Conservation (phyloP, 1,139 yeast genomes). For the Ogataea hybrid region DNA sequence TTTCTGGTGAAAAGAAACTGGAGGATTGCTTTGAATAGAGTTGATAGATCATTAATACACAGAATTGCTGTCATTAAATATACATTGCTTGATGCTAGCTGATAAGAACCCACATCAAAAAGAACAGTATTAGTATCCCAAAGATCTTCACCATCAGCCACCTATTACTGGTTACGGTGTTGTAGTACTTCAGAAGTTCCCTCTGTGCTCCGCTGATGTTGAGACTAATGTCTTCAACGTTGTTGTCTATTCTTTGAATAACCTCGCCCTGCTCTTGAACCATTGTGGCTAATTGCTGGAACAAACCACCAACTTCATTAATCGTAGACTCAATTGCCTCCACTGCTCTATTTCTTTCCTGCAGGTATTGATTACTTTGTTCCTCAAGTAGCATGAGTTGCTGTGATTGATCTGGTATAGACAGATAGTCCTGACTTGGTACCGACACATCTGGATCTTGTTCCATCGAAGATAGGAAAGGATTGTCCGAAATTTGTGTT, state of each 20-base stretch:
- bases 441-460: constrained; percentile 32
- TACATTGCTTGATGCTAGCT: constrained; percentile 37
- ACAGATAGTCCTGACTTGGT: constrained; percentile 39
- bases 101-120: constrained; percentile 75
- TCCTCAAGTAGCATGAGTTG: constrained; percentile 80
- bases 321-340: constrained; percentile 95
- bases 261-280: constrained; percentile 97
- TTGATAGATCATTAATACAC: constrained; percentile 4
- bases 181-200: constrained; percentile 85
- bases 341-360: constrained; percentile 84
- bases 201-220: constrained; percentile 94
- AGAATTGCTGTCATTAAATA: neutral
- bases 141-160: constrained; percentile 91
- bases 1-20: constrained; percentile 36
- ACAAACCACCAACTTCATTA: constrained; percentile 92
- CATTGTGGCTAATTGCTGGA: constrained; percentile 95
- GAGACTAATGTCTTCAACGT: constrained; percentile 88
- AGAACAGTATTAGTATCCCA: constrained; percentile 78
- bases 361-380: constrained; percentile 65
- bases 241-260: constrained; percentile 91
- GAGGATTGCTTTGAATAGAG: constrained; percentile 23
- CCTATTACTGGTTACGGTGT: constrained; percentile 82
- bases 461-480: constrained; percentile 35
- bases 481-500: constrained; percentile 35
- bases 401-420: constrained; percentile 40